A percentile compares a stretch with the other conserved stretches of the same genome.
Conservation (phyloP, 164 flowering plant species). For the Cinnamomum chago region DNA sequence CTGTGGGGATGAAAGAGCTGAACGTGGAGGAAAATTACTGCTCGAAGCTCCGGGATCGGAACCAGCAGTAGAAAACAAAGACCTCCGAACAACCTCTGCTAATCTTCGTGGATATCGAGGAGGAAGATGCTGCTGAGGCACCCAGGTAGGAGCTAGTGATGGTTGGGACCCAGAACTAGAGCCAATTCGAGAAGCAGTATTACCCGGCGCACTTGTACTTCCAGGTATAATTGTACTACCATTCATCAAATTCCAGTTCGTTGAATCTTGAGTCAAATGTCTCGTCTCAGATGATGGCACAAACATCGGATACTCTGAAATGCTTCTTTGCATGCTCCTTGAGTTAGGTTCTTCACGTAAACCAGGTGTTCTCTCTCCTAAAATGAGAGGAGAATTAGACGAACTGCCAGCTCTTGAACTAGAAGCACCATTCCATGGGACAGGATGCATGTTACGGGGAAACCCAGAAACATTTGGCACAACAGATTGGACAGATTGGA, state of each 20-base stretch:
- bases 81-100: conserved; percentile 56
- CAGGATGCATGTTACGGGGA: conserved; percentile 29
- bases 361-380: conserved; percentile 28
- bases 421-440: conserved; percentile 38
- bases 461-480: conserved; percentile 21
- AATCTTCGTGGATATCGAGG: conserved; percentile 44
- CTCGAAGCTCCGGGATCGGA: conserved; percentile 40
- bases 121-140: conserved; percentile 33
- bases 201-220: conserved; percentile 14
- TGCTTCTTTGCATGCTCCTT: conserved; percentile 37
- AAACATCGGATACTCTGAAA: conserved; percentile 53
- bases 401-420: conserved; percentile 40
- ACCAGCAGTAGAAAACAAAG: conserved; percentile 41
- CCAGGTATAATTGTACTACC: conserved; percentile 33
- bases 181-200: conserved; percentile 39
- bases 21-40: conserved; percentile 26
- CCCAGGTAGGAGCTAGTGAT: conserved; percentile 36
- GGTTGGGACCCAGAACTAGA: conserved; percentile 36
- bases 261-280: conserved; percentile 30
- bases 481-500: conserved; percentile 32
- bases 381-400: conserved; percentile 23
- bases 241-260: conserved; percentile 32
- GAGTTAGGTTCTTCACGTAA: conserved; percentile 33
- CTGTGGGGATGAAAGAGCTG: conserved; percentile 35
- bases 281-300: conserved; percentile 39